Percentiles rank a stretch among this genome's conserved stretches.
Conservation (phyloP, 805 yeast genomes). For the Lipomyces orientalis region DNA sequence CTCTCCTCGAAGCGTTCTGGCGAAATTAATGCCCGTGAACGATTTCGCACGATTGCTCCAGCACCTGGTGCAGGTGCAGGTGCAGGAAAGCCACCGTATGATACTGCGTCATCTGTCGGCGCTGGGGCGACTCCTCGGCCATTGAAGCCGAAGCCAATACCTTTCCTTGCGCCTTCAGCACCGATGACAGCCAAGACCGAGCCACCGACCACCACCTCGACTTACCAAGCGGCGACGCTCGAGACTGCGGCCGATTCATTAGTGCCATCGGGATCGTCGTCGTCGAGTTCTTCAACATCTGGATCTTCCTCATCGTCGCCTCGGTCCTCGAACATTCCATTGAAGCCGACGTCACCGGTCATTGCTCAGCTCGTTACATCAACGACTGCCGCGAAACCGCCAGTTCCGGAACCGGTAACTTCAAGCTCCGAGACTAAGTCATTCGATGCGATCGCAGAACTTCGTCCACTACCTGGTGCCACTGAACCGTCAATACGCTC, state of each 20-base stretch:
- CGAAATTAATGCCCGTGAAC: not conserved
- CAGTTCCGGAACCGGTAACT: not conserved
- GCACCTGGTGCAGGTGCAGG: not conserved
- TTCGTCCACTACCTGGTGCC: not conserved
- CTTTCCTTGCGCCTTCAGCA: not conserved
- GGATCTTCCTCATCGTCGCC: not conserved
- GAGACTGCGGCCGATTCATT: not conserved
- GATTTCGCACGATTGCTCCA: constrained; percentile 1
- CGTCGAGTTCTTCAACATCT: not conserved
- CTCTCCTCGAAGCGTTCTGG: not conserved
- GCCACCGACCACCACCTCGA: not conserved
- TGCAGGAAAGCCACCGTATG: not conserved
- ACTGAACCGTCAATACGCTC: constrained; percentile 1
- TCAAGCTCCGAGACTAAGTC: not conserved
- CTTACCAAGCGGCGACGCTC: not conserved
- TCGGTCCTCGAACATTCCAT: not conserved
- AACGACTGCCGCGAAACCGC: not conserved
- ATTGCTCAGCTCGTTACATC: not conserved
- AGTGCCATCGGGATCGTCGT: not conserved
- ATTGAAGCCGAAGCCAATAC: not conserved
- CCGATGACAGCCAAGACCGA: not conserved
- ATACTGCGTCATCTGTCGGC: not conserved
- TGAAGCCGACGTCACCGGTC: not conserved
- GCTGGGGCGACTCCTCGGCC: not conserved
- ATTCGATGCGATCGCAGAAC: not conserved